phyloP scores from a whole-genome alignment of 2,329 filamentous ascomycete genomes.

The Arachnopeziza araneosa region DNA sequence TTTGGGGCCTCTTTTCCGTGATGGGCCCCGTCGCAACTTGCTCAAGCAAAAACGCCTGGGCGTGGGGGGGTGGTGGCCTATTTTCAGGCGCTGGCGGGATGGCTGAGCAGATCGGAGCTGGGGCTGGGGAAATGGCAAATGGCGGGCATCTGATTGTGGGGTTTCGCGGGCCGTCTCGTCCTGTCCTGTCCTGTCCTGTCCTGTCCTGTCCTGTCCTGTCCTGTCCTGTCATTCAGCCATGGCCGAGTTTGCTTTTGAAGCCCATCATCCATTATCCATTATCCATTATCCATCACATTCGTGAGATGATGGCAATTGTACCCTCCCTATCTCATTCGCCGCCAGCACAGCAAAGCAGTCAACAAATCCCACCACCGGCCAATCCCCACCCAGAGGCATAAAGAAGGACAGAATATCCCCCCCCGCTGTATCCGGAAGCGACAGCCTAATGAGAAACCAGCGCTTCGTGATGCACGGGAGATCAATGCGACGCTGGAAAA shows the following conservation, averaged over 20 bases:
- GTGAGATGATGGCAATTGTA: too few species aligned
- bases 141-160: slow-evolving; percentile 11
- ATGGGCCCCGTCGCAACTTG: neutral
- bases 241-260: slow-evolving; percentile 1
- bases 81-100: neutral
- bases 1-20: neutral
- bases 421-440: slow-evolving; percentile 3
- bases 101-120: slow-evolving; percentile 5
- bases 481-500: slow-evolving; percentile 9
- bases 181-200: too few species aligned
- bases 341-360: too few species aligned
- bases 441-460: slow-evolving; percentile 11
- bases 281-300: too few species aligned
- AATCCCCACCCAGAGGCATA: neutral
- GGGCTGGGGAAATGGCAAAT: slow-evolving; percentile 11
- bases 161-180: slow-evolving; percentile 9
- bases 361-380: neutral
- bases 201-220: too few species aligned
- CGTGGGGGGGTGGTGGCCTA: slow-evolving; percentile 2
- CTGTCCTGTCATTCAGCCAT: neutral
- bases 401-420: neutral
- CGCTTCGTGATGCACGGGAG: slow-evolving; percentile 13
- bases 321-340: neutral
- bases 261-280: neutral
- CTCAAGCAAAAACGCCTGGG: neutral